Evolutionary conservation across 352 stramenopile species (phyloP).

Genomic region (Phytophthora rubi): DNA sequence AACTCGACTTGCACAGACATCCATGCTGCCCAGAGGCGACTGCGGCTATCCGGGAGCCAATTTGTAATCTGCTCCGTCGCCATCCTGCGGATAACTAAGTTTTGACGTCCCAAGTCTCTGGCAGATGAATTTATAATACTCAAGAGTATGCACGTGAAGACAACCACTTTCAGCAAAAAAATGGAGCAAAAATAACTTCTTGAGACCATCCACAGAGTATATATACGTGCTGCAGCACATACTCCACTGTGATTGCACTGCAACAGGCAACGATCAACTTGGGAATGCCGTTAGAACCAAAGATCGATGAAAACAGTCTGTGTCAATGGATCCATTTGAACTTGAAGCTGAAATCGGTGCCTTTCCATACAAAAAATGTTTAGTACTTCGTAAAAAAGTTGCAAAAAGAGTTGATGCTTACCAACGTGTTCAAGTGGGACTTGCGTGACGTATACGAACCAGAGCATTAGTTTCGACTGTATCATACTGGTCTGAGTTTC

Average conservation of each 20-base stretch:
- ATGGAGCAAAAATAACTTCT: background rate
- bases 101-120: background rate
- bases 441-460: slow-evolving; percentile 26
- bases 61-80: background rate
- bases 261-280: too few species aligned
- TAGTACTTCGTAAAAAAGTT: background rate
- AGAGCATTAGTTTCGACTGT: slow-evolving; percentile 10
- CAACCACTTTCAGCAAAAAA: background rate
- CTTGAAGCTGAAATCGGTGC: slow-evolving; percentile 24
- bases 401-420: slow-evolving; percentile 1
- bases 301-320: too few species aligned
- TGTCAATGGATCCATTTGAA: slow-evolving; percentile 10
- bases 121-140: background rate
- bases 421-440: slow-evolving; percentile 18
- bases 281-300: too few species aligned
- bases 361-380: background rate
- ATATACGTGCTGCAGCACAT: too few species aligned
- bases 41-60: background rate
- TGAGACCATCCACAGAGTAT: background rate
- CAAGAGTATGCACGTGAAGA: too few species aligned
- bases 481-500: background rate
- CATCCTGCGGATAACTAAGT: background rate
- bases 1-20: background rate
- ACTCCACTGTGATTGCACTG: too few species aligned
- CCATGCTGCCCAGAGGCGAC: background rate